Evolutionary conservation across 208 protist genomes (phyloP).

Genomic region (Phytomonas serpens): DNA sequence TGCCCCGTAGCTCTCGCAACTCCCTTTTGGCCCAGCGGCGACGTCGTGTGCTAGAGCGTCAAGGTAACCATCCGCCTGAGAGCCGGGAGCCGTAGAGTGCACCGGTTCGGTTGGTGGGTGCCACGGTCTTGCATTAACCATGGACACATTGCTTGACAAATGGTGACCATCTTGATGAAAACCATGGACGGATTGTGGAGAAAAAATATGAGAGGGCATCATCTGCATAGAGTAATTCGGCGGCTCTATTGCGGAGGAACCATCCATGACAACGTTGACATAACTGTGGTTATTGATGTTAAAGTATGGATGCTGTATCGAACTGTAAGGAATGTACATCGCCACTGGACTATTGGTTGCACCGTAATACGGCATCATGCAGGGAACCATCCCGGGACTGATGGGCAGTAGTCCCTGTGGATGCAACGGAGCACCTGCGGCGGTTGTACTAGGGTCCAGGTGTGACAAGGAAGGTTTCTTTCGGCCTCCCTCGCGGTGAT

Average conservation of each 20-base stretch:
- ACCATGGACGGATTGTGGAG: slow-evolving; percentile 21
- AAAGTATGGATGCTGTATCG: slow-evolving; percentile 12
- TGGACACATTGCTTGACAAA: neutral
- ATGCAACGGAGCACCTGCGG: neutral
- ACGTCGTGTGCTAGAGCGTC: neutral
- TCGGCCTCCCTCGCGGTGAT: neutral
- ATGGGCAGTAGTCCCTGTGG: neutral
- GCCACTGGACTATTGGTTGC: neutral
- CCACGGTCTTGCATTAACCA: neutral
- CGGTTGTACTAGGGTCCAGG: neutral
- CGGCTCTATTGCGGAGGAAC: slow-evolving; percentile 13
- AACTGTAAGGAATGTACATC: slow-evolving; percentile 8
- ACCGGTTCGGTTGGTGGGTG: neutral
- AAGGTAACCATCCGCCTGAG: neutral
- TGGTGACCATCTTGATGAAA: neutral
- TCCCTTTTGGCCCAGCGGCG: neutral
- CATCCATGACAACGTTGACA: slow-evolving; percentile 9
- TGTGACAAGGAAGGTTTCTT: neutral
- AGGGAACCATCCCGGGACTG: neutral
- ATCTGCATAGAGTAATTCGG: neutral
- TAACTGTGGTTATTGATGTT: slow-evolving; percentile 17
- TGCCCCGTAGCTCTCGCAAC: too few relatives aligned
- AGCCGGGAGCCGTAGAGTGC: neutral
- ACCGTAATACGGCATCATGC: slow-evolving; percentile 4
- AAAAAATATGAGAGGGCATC: slow-evolving; percentile 13